These are phyloP conservation scores for Botrytis tulipae DNA, from an alignment of 2,329 filamentous ascomycete species.

Conservation along the genomic window DNA sequence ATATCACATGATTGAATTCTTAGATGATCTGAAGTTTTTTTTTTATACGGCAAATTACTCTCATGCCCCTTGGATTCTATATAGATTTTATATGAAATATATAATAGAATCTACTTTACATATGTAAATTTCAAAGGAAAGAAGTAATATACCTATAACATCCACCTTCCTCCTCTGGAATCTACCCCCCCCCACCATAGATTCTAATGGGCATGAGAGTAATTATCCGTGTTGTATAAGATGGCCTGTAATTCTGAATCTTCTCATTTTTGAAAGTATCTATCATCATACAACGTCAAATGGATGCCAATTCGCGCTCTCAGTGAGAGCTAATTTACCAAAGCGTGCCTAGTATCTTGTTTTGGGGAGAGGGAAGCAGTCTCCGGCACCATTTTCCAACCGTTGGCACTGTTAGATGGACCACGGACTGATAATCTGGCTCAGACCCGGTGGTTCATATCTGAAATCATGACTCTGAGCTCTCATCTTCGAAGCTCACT, in stretches of 20 bases:
- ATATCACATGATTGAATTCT: not conserved
- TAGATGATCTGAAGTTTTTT: not conserved
- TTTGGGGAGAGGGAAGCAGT: not conserved
- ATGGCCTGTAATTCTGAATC: not conserved
- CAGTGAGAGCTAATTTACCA: not conserved
- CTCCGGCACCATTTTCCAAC: not conserved
- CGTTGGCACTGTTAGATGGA: not conserved
- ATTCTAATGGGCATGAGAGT: no score
- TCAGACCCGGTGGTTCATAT: not conserved
- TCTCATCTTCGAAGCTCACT: not conserved
- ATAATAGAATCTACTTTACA: no score
- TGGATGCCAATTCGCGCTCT: not conserved
- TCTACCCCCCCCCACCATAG: no score
- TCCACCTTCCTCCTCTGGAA: no score
- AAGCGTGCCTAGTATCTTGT: not conserved
- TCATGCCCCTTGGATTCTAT: no score
- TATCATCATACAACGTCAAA: not conserved
- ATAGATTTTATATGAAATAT: no score
- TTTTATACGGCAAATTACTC: no score
- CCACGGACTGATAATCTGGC: not conserved
- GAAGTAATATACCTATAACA: no score
- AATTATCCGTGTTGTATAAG: not conserved
- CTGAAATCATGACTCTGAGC: not conserved
- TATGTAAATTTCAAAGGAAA: no score
- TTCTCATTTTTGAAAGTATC: not conserved